Conservation (phyloP, 2,329 filamentous ascomycete genomes). For the Fusarium sp. region DNA sequence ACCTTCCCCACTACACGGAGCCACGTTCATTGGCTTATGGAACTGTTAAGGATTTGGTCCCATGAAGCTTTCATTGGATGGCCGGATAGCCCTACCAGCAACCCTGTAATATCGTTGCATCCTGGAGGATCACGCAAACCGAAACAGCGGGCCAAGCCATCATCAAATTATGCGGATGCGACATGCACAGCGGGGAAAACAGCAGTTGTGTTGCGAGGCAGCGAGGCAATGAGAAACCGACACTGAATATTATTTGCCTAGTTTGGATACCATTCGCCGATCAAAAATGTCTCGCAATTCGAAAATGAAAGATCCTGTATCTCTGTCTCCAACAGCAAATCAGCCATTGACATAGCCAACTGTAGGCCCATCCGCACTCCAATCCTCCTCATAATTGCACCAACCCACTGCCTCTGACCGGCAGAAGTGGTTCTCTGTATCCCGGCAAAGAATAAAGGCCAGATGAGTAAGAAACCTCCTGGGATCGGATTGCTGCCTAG, state of each 20-base stretch:
- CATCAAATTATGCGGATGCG: too few relatives aligned
- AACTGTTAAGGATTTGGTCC: neutral
- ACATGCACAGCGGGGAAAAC: neutral
- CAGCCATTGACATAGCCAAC: slow-evolving; percentile 37
- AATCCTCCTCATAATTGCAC: slow-evolving; percentile 25
- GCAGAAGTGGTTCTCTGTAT: slow-evolving; percentile 24
- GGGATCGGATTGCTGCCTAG: slow-evolving; percentile 1
- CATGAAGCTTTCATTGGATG: neutral
- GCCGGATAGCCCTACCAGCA: neutral
- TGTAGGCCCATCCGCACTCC: slow-evolving; percentile 35
- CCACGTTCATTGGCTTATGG: too few relatives aligned
- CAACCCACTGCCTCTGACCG: slow-evolving; percentile 30
- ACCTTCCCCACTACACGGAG: too few relatives aligned
- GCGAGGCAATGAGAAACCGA: neutral
- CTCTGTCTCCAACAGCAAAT: slow-evolving; percentile 21
- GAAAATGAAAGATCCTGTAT: slow-evolving; percentile 32
- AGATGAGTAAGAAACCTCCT: slow-evolving; percentile 30
- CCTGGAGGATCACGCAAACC: neutral
- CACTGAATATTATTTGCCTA: neutral
- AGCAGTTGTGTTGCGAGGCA: neutral
- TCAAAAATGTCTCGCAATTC: slow-evolving; percentile 24
- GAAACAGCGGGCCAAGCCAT: neutral
- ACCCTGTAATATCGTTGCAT: neutral
- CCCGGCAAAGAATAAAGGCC: slow-evolving; percentile 35
- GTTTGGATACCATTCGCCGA: slow-evolving; percentile 34